Evolutionary conservation across 345 rosid species (phyloP).

Genomic region (Eucalyptus erythrocorys): DNA sequence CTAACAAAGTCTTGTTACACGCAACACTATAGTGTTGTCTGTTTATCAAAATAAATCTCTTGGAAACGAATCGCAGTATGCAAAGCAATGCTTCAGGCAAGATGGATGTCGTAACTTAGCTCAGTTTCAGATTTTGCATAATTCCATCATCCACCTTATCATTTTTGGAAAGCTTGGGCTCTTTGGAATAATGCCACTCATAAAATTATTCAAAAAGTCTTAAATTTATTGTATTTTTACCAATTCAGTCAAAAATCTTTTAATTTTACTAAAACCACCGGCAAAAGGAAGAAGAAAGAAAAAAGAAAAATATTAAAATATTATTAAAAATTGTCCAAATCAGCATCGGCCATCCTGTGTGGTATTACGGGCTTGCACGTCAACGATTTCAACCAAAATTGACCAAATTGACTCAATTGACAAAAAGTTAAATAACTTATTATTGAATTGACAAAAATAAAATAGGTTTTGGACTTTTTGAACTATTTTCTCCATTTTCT

Average conservation of each 20-base stretch:
- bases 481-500: neutral
- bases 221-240: too few relatives aligned
- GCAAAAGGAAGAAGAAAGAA: neutral
- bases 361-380: neutral
- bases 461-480: neutral
- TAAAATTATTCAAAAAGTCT: too few relatives aligned
- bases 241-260: neutral
- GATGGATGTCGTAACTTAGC: too few relatives aligned
- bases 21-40: neutral
- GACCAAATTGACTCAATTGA: neutral
- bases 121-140: neutral
- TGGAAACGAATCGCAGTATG: neutral
- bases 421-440: neutral
- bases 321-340: too few relatives aligned
- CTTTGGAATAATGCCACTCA: neutral
- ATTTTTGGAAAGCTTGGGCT: neutral
- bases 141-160: neutral
- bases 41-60: neutral
- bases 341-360: accelerated
- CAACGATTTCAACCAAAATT: neutral
- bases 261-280: neutral
- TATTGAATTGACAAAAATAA: neutral
- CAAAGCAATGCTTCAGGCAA: neutral
- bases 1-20: neutral
- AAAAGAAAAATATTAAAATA: too few relatives aligned